Percentiles rank a stretch among this genome's conserved stretches.
Evolutionary conservation across 352 stramenopile species (phyloP).

Genomic region (Phytophthora foliorum): DNA sequence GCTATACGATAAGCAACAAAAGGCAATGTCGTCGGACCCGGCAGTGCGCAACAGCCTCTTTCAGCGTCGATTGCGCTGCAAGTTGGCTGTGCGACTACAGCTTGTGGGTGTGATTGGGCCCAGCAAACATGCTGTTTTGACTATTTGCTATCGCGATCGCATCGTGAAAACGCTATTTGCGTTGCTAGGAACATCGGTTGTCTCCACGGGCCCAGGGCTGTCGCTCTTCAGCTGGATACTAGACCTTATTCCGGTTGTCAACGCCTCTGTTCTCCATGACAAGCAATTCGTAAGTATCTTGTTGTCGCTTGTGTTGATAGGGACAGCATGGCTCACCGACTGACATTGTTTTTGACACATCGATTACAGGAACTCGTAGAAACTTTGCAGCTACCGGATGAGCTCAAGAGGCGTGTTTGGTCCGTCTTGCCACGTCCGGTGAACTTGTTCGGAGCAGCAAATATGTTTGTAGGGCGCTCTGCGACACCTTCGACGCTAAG

Average conservation of each 20-base stretch:
- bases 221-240: constrained; percentile 91
- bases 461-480: constrained; percentile 34
- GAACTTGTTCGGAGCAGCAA: constrained; percentile 38
- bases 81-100: constrained; percentile 82
- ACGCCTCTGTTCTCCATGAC: constrained; percentile 76
- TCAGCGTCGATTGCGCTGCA: constrained; percentile 69
- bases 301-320: constrained; percentile 1
- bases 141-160: constrained; percentile 85
- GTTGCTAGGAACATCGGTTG: constrained; percentile 73
- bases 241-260: constrained; percentile 84
- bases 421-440: constrained; percentile 71
- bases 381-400: constrained; percentile 60
- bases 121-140: constrained; percentile 82
- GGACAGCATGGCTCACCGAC: constrained; percentile 1
- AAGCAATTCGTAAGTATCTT: constrained; percentile 75
- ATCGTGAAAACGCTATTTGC: constrained; percentile 88
- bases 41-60: constrained; percentile 35
- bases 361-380: constrained; percentile 73
- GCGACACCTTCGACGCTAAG: constrained; percentile 31
- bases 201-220: constrained; percentile 62
- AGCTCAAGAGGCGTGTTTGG: constrained; percentile 76
- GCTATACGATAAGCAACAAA: constrained; percentile 54
- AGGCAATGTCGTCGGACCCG: constrained; percentile 14
- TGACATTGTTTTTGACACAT: constrained; percentile 23
- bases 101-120: constrained; percentile 78